Base-by-base conservation (phyloP, 2,329 filamentous ascomycete genomes). In the Clarireedia monteithiana region DNA sequence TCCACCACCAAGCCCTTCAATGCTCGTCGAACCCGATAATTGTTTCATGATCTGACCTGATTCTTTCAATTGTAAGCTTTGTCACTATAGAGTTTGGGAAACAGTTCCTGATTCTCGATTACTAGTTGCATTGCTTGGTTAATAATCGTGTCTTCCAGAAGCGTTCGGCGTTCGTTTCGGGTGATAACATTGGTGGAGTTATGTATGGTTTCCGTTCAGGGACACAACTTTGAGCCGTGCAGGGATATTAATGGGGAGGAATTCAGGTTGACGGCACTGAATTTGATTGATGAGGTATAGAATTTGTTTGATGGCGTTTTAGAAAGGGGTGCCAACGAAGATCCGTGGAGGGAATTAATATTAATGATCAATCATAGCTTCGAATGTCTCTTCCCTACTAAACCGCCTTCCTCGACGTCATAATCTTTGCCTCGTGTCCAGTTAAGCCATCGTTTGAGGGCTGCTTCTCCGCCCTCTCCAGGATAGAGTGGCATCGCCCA, bases 401-500 rank as follows among this genome's bases (percentile, higher is more conserved):
- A 69, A 0, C 81, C 84, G 0, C 86, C 87, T 27, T 81, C 73
- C 27, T 77, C 71, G 2, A 88, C 74, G n/a, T 82, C 78, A 68
- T 85, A 96, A 34, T 96, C 82, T 58, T 72, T 76, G 0, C 88
- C 90, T 64, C 75, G 80, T 58, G 74, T 77, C 89, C 90, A 95
- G 0, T 89, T 88, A 62, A 86, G 75, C 92, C 92, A 96, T 50
- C 77, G 69, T 50, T 72, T 73, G 59, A 96, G 68, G 4, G 80
- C 78, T 51, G 83, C 80, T 68, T 90, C 85, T 1, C 89, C 91
- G 4, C 88, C 89, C 24, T 84, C 73, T 0, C 91, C 89, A 1
- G 88, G 81, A 4, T 69, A 69, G 55, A 96, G 69, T 0, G 77
- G 71, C 23, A 71, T 72, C 17, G 81, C 82, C 1, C 64, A 70